Percentiles rank a stretch among this genome's conserved stretches.
These are phyloP conservation scores for Orbilia quercus DNA, from an alignment of 2,329 filamentous ascomycete genomes.

Conservation along the genomic window DNA sequence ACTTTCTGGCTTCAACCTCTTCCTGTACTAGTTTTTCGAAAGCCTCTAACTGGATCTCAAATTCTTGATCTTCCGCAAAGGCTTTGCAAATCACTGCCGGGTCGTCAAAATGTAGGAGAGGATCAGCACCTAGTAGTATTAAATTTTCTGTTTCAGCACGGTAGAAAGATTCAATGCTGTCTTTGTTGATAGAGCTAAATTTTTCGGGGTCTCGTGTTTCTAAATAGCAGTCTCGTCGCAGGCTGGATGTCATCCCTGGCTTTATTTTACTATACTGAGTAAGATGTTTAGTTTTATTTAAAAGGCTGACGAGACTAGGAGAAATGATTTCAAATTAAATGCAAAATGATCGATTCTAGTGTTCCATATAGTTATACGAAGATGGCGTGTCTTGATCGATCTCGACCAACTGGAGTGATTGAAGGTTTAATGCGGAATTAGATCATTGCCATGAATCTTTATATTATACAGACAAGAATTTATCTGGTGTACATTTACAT, in stretches of 20 bases:
- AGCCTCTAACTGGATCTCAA: slow-evolving; percentile 3
- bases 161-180: slow-evolving; percentile 19
- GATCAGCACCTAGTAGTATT: slow-evolving; percentile 15
- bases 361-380: too few relatives aligned
- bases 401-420: too few relatives aligned
- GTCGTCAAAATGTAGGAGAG: background rate
- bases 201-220: slow-evolving; percentile 18
- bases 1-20: background rate
- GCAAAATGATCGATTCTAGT: too few relatives aligned
- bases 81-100: slow-evolving; percentile 1
- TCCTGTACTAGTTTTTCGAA: slow-evolving; percentile 7
- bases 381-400: too few relatives aligned
- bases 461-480: too few relatives aligned
- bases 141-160: slow-evolving; percentile 1
- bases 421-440: too few relatives aligned
- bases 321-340: too few relatives aligned
- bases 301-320: too few relatives aligned
- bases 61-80: slow-evolving; percentile 1
- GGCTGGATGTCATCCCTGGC: background rate
- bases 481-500: too few relatives aligned
- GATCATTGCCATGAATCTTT: too few relatives aligned
- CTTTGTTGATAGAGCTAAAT: slow-evolving; percentile 13
- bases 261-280: too few relatives aligned
- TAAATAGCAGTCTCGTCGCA: slow-evolving; percentile 33
- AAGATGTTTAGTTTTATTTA: too few relatives aligned